Conservation (phyloP, 2,329 filamentous ascomycete genomes). For the Penicillium freii region DNA sequence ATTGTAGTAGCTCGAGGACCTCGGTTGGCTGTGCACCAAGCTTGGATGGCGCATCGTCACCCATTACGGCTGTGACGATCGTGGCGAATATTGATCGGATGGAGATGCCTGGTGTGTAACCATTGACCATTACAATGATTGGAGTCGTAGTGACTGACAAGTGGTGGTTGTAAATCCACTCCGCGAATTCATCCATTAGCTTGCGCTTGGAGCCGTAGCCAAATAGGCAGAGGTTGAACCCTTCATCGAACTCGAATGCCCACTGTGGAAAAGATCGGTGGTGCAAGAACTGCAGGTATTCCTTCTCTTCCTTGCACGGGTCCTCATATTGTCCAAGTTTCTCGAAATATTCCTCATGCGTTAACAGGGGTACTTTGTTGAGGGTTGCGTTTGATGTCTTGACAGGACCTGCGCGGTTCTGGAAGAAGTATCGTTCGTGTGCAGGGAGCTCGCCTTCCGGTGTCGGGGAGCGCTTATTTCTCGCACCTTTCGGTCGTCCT, state of each 20-base stretch:
- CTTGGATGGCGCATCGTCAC: conserved; percentile 45
- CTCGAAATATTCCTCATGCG: conserved; percentile 87
- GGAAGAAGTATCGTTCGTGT: conserved; percentile 90
- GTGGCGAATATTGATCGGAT: conserved; percentile 52
- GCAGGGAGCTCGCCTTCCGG: conserved; percentile 78
- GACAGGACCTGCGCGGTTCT: conserved; percentile 76
- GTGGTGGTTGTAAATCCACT: conserved; percentile 58
- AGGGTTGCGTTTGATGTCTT: conserved; percentile 88
- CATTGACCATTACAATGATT: conserved; percentile 81
- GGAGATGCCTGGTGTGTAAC: conserved; percentile 58
- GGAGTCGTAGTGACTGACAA: conserved; percentile 35
- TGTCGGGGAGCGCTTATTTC: conserved; percentile 68
- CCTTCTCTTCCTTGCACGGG: conserved; percentile 67
- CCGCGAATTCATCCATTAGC: conserved; percentile 72
- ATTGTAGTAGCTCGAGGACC: conserved; percentile 65
- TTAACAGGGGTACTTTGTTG: conserved; percentile 70
- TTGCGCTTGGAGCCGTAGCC: conserved; percentile 86
- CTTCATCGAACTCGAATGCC: conserved; percentile 82
- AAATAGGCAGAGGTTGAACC: conserved; percentile 86
- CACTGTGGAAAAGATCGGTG: conserved; percentile 83
- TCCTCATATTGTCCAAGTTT: conserved; percentile 64
- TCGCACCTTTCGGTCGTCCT: conserved; percentile 56
- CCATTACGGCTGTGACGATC: conserved; percentile 62
- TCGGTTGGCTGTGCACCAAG: conserved; percentile 64
- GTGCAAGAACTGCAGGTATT: conserved; percentile 72